Evolutionary conservation across 768 basidiomycete species (phyloP), one percentile per base, ranked within the genome.

Genomic region (Clitopilus passeckerianus): DNA sequence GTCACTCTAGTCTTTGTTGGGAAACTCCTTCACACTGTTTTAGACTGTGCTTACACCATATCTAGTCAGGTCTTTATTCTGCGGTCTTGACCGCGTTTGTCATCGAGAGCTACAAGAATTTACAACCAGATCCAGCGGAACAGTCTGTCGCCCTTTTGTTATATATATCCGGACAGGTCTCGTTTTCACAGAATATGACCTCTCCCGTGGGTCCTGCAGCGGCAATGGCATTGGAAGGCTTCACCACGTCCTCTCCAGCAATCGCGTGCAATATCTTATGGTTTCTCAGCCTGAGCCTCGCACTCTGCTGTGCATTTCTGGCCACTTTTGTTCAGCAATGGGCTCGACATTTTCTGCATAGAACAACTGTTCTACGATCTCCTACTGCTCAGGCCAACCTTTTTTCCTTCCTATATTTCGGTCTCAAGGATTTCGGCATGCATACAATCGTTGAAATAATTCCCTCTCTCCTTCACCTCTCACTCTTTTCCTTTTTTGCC

Each of bases 231-330:
- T 30, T 30, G 27, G 27, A 30, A 12, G 22, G 16, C 7, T 44
- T 10, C 20, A 23, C 34, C 0, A 35, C 6, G 30, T 27, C 60
- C 15, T 65, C 64, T 16, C 14, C 14, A 14, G 37, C 37, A 12
- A 57, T 68, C 5, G 63, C 64, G 57, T 63, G 65, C 23, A 72
- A 70, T 53, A 59, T 65, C 1, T 58, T 70, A 1, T 69, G 67
- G 67, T 68, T 67, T 53, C 62, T 67, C 24, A 70, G 70, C 34
- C 62, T 72, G 7, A 63, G 65, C 18, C 65, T 64, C 53, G 67
- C 65, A 9, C 61, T 70, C 6, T 65, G 64, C 30, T 64, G 69
- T 63, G 70, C 71, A 5, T 66, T 72, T 35, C 62, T 64, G 24
- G 68, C 67, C n/a, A 68, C 68, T 23, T 63, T 72, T 10, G 67